Evolutionary conservation across 345 rosid species (phyloP).

Genomic region (Ricinus communis): DNA sequence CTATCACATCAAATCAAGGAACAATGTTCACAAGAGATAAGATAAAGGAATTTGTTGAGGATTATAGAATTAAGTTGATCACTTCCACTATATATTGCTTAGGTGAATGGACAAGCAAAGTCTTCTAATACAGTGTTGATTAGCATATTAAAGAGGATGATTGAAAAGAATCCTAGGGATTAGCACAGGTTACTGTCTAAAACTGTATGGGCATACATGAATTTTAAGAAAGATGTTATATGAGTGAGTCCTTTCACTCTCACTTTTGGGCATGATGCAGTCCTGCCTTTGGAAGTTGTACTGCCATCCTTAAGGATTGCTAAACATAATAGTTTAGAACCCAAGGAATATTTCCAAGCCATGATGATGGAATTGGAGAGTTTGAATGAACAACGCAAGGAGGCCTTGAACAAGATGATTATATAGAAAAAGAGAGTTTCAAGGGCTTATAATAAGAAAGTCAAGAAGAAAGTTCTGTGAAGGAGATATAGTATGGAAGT

Average conservation of each 20-base stretch:
- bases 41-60: background rate
- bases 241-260: background rate
- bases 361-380: too few species aligned
- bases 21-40: background rate
- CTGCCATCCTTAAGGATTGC: too few species aligned
- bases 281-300: background rate
- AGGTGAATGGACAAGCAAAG: background rate
- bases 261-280: constrained; percentile 5
- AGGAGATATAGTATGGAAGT: too few species aligned
- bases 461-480: too few species aligned
- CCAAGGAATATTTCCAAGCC: too few species aligned
- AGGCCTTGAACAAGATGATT: too few species aligned
- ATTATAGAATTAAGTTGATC: background rate
- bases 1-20: background rate
- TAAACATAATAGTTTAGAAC: too few species aligned
- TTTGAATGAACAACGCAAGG: too few species aligned
- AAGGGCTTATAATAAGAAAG: too few species aligned
- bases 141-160: background rate
- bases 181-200: background rate
- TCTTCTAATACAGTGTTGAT: background rate
- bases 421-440: too few species aligned
- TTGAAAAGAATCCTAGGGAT: background rate
- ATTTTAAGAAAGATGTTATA: background rate
- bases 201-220: background rate
- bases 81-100: background rate